A percentile compares a stretch with the other conserved stretches of the same genome.
Conservation (phyloP, 2,329 filamentous ascomycete genomes). For the Bimuria novae-zelandiae region DNA sequence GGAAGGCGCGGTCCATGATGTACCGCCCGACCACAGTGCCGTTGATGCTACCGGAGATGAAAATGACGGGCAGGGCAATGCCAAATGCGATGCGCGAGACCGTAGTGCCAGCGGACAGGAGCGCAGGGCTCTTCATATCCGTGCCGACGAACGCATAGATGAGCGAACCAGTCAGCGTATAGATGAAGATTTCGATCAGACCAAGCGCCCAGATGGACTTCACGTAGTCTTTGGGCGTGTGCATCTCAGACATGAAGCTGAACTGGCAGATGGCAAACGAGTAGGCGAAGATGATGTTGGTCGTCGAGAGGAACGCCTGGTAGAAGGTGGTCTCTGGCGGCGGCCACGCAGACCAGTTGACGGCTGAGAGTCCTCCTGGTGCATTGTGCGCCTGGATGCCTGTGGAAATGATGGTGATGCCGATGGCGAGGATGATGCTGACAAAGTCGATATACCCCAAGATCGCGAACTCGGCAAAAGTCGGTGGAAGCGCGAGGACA, state of each 20-base stretch:
- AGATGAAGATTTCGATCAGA: constrained; percentile 62
- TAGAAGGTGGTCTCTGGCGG: constrained; percentile 60
- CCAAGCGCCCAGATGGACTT: constrained; percentile 62
- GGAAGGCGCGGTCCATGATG: constrained; percentile 66
- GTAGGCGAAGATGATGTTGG: constrained; percentile 37
- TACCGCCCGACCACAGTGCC: constrained; percentile 70
- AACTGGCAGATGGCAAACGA: constrained; percentile 71
- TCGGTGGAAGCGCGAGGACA: constrained; percentile 65
- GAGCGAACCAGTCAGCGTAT: constrained; percentile 70
- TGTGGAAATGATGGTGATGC: constrained; percentile 71
- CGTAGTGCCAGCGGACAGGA: constrained; percentile 63
- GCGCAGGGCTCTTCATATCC: constrained; percentile 65
- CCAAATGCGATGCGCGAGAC: constrained; percentile 74
- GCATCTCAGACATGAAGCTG: constrained; percentile 69
- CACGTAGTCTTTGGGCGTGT: constrained; percentile 64
- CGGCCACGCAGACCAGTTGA: constrained; percentile 41
- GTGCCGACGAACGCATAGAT: constrained; percentile 71
- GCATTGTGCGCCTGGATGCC: constrained; percentile 49
- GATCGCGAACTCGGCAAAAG: constrained; percentile 66
- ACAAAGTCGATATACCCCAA: constrained; percentile 61
- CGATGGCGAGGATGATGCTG: constrained; percentile 67
- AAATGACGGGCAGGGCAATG: constrained; percentile 71
- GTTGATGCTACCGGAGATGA: constrained; percentile 73
- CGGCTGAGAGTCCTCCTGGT: constrained; percentile 36
- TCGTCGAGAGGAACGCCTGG: constrained; percentile 59